Evolutionary conservation across 2,329 filamentous ascomycete species (phyloP).

Genomic region (Beauveria scarabaeidicola): DNA sequence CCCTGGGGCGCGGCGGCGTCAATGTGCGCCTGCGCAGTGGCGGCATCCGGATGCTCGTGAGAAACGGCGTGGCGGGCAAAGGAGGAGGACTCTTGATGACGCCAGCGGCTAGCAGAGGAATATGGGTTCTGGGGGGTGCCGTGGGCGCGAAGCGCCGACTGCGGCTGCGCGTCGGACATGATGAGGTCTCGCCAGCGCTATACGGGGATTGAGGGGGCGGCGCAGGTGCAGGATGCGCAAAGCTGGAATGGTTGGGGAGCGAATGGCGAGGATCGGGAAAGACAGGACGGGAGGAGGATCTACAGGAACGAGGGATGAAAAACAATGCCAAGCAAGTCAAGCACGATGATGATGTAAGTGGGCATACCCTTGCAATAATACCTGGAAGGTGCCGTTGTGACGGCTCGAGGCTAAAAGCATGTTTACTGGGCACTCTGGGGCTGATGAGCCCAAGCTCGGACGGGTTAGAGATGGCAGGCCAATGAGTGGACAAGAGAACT

Average conservation of each 20-base stretch:
- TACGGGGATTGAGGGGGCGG: neutral
- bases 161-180: neutral
- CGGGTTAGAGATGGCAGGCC: neutral
- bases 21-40: conserved; percentile 26
- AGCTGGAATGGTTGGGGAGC: neutral
- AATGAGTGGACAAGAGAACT: too few relatives aligned
- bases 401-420: conserved; percentile 1
- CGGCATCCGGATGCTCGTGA: conserved; percentile 40
- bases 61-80: conserved; percentile 41
- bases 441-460: neutral
- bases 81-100: conserved; percentile 53
- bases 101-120: conserved; percentile 50
- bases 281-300: neutral
- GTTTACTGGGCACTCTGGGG: neutral
- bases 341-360: conserved; percentile 4
- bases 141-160: neutral
- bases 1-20: conserved; percentile 16
- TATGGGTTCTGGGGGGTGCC: conserved; percentile 36
- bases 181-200: neutral
- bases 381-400: neutral
- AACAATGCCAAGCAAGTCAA: neutral
- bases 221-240: neutral
- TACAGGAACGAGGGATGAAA: conserved; percentile 1
- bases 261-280: neutral
- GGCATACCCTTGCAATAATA: neutral